A percentile compares a stretch with the other conserved stretches of the same genome.
phyloP scores from a whole-genome alignment of 441 rosid genomes.

The Macaranga tanarius region DNA sequence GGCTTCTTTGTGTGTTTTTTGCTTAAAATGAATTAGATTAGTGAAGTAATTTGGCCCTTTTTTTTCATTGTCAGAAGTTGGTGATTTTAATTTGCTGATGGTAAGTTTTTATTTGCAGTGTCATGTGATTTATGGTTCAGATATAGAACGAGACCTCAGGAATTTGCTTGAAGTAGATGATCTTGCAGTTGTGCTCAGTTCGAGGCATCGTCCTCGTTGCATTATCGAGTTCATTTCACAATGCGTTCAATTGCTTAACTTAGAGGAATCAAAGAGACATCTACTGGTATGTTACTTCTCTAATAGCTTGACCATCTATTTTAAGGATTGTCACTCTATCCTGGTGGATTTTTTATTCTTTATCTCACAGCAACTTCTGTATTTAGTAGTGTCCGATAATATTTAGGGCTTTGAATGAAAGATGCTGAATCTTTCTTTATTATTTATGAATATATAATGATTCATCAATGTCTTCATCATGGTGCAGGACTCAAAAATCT shows the following conservation, averaged over 20 bases:
- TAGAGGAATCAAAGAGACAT: constrained; percentile 67
- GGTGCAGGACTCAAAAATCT: constrained; percentile 65
- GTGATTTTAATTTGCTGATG: neutral
- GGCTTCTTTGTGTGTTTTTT: neutral
- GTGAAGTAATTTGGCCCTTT: neutral
- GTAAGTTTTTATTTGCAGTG: constrained; percentile 48
- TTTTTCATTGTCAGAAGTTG: neutral
- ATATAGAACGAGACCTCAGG: constrained; percentile 58
- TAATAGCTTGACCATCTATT: neutral
- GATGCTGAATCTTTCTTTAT: neutral
- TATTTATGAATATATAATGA: neutral
- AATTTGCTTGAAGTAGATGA: constrained; percentile 72
- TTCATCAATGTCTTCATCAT: constrained; percentile 1
- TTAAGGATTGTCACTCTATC: neutral
- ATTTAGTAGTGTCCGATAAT: neutral
- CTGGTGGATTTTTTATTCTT: neutral
- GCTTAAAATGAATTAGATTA: neutral
- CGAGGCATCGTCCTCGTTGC: constrained; percentile 84
- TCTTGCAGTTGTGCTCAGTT: constrained; percentile 58
- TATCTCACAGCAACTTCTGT: neutral
- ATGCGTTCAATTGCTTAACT: constrained; percentile 52
- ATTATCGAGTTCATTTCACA: constrained; percentile 80
- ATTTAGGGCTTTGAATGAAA: neutral
- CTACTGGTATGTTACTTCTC: constrained; percentile 51
- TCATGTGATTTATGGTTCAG: constrained; percentile 75